phyloP scores from a whole-genome alignment of 176 grass and related monocot species.

The Eremochloa ophiuroides region DNA sequence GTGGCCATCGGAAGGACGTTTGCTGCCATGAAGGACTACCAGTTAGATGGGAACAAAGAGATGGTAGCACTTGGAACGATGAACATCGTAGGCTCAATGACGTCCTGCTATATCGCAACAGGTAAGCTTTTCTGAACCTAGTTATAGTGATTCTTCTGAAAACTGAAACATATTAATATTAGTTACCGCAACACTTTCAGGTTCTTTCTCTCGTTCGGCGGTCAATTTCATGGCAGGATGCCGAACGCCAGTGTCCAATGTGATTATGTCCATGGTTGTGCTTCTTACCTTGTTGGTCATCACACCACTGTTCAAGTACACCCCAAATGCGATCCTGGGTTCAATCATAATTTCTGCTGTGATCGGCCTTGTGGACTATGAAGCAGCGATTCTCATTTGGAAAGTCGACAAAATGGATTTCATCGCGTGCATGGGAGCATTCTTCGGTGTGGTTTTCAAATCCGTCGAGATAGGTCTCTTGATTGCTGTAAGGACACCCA shows the following conservation, averaged over 20 bases:
- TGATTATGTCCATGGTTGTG: constrained; percentile 84
- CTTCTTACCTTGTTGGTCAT: constrained; percentile 86
- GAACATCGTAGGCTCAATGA: constrained; percentile 91
- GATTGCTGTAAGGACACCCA: constrained; percentile 67
- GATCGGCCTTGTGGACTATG: constrained; percentile 68
- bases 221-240: constrained; percentile 98
- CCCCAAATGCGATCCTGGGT: constrained; percentile 79
- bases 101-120: constrained; percentile 89
- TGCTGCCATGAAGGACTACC: constrained; percentile 88
- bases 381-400: constrained; percentile 89
- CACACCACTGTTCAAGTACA: constrained; percentile 94
- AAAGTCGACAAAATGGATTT: constrained; percentile 98
- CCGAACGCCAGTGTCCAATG: constrained; percentile 73
- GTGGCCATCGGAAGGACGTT: constrained; percentile 98
- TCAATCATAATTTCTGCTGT: constrained; percentile 91
- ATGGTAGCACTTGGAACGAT: constrained; percentile 96
- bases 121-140: constrained; percentile 35
- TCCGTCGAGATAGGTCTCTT: constrained; percentile 91
- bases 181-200: constrained; percentile 34
- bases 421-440: constrained; percentile 94
- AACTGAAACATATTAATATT: constrained; percentile 17
- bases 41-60: constrained; percentile 96
- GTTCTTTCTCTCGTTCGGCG: constrained; percentile 93
- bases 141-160: background rate
- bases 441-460: constrained; percentile 76